Evolutionary conservation across 257 asterid genomes (phyloP), one percentile per base, ranked within the genome.

Genomic region (Solanum virginianum): DNA sequence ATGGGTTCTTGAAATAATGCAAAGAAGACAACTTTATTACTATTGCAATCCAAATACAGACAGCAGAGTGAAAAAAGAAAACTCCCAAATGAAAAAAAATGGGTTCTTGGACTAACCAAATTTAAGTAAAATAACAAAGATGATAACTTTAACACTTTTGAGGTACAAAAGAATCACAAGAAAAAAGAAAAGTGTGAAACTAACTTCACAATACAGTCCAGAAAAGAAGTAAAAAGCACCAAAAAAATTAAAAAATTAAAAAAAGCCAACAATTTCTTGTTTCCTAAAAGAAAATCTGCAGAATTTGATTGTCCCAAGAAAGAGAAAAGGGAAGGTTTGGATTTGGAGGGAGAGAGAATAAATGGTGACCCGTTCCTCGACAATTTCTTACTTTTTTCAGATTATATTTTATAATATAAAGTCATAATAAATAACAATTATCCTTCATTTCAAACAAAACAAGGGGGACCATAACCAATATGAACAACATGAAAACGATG

Each of bases 311-410:
- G 63, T 91, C 86, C 94, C 95, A 53, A 93, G 87, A 88, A 93
- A 93, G 89, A 93, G 87, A 87, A 93, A 93, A 89, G 92, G 80
- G 84, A 68, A 80, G 80, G 91, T 84, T 90, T 92, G 93, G 93
- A 92, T 88, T 92, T 92, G 91, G 94, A 88, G 92, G 93, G 94
- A 89, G 84, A 24, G 90, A 45, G 53, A 84, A 83, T 79, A 86
- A 71, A 29, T 82, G 60, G 74, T 49, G 83, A 79, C 89, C 65
- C 91, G 90, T 87, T 88, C 87, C 88, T 94, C 92, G 81, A 90
- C 87, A 89, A 66, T 65, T 20, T 90, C 66, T 82, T 83, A 26
- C 87, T 87, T 88, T 86, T 29, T 45, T 36, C 13, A 81, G 74
- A 60, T 81, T 20, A 71, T 11, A 12, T 15, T 39, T 84, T 69